phyloP scores from a whole-genome alignment of 2,329 filamentous ascomycete genomes.

The Ophiostoma ulmi region DNA sequence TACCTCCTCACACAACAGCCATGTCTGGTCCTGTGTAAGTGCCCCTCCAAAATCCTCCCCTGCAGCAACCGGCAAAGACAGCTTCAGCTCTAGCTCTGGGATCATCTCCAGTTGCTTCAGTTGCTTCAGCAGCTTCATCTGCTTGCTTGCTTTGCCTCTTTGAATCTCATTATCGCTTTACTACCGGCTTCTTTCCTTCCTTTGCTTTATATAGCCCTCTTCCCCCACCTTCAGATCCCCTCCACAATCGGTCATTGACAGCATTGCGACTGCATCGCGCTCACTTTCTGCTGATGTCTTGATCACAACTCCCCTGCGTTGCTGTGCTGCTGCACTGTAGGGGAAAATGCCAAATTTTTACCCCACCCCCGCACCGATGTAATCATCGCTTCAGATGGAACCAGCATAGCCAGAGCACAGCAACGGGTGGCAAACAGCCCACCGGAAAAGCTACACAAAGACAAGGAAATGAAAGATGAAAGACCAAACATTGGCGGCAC shows the following conservation, averaged over 20 bases:
- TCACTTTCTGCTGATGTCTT: background rate
- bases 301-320: constrained; percentile 5
- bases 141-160: background rate
- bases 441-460: constrained; percentile 2
- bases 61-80: constrained; percentile 10
- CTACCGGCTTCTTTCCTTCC: background rate
- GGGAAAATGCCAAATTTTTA: constrained; percentile 18
- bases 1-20: constrained; percentile 29
- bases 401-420: background rate
- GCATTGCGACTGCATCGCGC: background rate
- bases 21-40: constrained; percentile 68
- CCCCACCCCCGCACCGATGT: constrained; percentile 28
- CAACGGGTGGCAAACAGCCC: constrained; percentile 9
- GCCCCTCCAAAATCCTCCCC: constrained; percentile 14
- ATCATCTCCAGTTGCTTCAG: background rate
- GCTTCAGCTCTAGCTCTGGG: background rate
- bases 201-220: background rate
- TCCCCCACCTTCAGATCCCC: background rate
- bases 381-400: constrained; percentile 7
- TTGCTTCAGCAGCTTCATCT: background rate
- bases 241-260: background rate
- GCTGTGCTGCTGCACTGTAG: constrained; percentile 17
- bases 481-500: background rate
- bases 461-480: background rate
- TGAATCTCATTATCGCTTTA: background rate